phyloP scores from a whole-genome alignment of 306 rosid species.

The Acacia confusa region DNA sequence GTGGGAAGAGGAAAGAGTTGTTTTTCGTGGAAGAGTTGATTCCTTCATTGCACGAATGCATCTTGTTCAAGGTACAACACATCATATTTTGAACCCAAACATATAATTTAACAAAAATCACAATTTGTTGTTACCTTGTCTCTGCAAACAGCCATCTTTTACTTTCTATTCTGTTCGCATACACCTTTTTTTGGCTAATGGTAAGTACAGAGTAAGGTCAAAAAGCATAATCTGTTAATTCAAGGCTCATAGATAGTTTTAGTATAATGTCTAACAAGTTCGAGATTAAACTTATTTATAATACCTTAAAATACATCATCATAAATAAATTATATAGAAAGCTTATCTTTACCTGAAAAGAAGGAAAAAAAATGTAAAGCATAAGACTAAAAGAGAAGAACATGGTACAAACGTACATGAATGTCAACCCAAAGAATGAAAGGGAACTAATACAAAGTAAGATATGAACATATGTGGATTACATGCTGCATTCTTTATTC shows the following conservation, averaged over 20 bases:
- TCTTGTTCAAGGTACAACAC: conserved; percentile 84
- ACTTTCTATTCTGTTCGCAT: conserved; percentile 4
- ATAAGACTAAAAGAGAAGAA: neutral
- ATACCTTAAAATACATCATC: neutral
- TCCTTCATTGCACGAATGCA: conserved; percentile 97
- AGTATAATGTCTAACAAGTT: neutral
- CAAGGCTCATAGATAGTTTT: neutral
- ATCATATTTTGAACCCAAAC: conserved; percentile 31
- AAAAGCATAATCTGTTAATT: neutral
- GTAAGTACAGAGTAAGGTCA: neutral
- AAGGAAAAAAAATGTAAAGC: conserved; percentile 10
- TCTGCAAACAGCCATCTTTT: conserved; percentile 19
- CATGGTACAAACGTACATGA: neutral
- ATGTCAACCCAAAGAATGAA: neutral
- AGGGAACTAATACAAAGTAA: neutral
- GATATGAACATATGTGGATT: neutral
- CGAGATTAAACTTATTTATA: conserved; percentile 11
- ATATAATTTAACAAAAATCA: conserved; percentile 17
- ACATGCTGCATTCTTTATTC: neutral
- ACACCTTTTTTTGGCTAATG: conserved; percentile 16
- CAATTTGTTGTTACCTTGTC: conserved; percentile 7
- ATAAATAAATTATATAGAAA: conserved; percentile 11
- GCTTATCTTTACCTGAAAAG: conserved; percentile 11
- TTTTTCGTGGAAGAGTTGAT: conserved; percentile 80
- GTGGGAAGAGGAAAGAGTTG: conserved; percentile 90